Percentiles rank a stretch among this genome's conserved stretches.
Conservation (phyloP, 2,329 filamentous ascomycete species). For the Lasiodiplodia gonubiensis region DNA sequence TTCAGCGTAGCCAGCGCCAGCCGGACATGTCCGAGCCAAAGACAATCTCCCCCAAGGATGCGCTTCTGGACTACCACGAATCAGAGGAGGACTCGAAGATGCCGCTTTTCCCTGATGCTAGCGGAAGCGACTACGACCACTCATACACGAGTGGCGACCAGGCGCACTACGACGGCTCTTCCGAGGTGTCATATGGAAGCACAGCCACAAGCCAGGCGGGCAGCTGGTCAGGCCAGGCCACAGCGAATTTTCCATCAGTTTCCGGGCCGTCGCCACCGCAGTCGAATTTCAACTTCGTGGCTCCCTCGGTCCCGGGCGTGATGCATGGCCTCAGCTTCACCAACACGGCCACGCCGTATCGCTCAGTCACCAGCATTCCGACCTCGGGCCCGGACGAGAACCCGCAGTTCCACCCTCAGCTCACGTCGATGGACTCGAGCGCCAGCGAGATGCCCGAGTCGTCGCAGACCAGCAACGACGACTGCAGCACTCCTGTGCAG, state of each 20-base stretch:
- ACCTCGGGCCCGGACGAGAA: constrained; percentile 45
- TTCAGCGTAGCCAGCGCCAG: constrained; percentile 47
- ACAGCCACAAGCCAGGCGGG: constrained; percentile 50
- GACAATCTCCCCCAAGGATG: constrained; percentile 95
- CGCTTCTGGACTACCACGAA: constrained; percentile 83
- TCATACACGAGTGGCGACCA: constrained; percentile 52
- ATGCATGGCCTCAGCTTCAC: constrained; percentile 43
- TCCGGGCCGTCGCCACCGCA: constrained; percentile 36
- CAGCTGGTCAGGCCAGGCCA: constrained; percentile 37
- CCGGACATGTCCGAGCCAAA: constrained; percentile 60
- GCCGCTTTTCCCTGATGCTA: constrained; percentile 73
- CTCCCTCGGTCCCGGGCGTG: constrained; percentile 46
- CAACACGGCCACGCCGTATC: constrained; percentile 42
- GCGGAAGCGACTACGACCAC: constrained; percentile 57
- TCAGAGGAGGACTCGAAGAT: constrained; percentile 71
- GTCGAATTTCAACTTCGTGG: constrained; percentile 54
- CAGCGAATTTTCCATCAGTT: constrained; percentile 38
- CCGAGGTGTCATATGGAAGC: constrained; percentile 51
- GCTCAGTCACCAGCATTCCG: constrained; percentile 38
- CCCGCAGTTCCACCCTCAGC: constrained; percentile 61
- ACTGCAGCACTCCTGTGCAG: constrained; percentile 39
- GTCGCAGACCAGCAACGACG: constrained; percentile 39
- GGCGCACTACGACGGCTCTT: constrained; percentile 41
- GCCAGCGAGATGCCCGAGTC: constrained; percentile 57
- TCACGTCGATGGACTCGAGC: constrained; percentile 67